A percentile compares a stretch with the other conserved stretches of the same genome.
Evolutionary conservation across 2,329 filamentous ascomycete genomes (phyloP).

Genomic region (Chaetomiaceae sp.): DNA sequence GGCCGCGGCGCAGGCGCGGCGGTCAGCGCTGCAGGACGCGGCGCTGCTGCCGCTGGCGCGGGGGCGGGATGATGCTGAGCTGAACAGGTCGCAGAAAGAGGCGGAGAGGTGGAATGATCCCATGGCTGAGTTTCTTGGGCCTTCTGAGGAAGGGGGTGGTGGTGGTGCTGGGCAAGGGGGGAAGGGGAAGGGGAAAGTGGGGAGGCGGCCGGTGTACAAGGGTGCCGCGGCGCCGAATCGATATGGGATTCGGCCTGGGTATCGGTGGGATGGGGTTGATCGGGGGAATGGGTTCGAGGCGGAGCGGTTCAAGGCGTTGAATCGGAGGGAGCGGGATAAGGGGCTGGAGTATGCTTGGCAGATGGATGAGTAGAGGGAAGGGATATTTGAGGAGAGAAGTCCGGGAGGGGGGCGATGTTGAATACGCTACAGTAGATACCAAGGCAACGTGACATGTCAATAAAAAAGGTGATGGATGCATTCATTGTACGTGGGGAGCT

Average conservation of each 20-base stretch:
- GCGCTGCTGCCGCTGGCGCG: constrained; percentile 76
- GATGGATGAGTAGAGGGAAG: constrained; percentile 60
- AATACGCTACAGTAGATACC: no score
- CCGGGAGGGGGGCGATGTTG: no score
- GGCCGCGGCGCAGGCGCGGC: constrained; percentile 57
- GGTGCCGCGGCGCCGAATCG: constrained; percentile 83
- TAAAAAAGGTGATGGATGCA: no score
- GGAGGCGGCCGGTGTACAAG: constrained; percentile 63
- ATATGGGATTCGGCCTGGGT: constrained; percentile 87
- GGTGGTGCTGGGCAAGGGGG: constrained; percentile 28
- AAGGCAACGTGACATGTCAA: no score
- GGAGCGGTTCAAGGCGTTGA: constrained; percentile 85
- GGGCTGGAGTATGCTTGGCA: constrained; percentile 90
- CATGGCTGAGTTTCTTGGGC: constrained; percentile 69
- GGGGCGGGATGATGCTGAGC: constrained; percentile 73
- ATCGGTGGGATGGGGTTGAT: constrained; percentile 96
- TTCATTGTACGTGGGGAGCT: no score
- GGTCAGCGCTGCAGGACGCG: constrained; percentile 70
- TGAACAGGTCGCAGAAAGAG: constrained; percentile 79
- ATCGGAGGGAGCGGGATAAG: constrained; percentile 69
- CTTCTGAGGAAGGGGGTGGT: constrained; percentile 12
- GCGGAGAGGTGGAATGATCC: constrained; percentile 88
- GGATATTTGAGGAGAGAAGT: background rate
- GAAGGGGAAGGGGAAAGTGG: constrained; percentile 26
- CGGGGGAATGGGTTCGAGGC: constrained; percentile 89